Percentiles rank a stretch among this genome's conserved stretches.
Conservation (phyloP, 345 rosid species). For the Anacardium occidentale region DNA sequence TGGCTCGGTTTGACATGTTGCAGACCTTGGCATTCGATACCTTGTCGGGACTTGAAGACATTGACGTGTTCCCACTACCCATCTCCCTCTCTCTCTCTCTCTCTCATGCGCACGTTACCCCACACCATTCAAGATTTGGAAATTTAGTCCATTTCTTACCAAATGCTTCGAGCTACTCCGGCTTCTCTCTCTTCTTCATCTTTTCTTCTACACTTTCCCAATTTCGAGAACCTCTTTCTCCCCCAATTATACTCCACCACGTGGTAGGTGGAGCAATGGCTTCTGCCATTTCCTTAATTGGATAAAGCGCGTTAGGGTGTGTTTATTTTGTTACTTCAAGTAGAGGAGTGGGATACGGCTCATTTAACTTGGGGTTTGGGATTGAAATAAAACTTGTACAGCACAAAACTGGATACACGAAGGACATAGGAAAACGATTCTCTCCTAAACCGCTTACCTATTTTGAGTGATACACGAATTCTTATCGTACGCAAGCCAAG, state of each 20-base stretch:
- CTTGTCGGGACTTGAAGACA: slow-evolving; percentile 42
- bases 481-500: slow-evolving; percentile 20
- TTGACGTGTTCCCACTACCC: slow-evolving; percentile 28
- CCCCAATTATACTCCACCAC: background rate
- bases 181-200: background rate
- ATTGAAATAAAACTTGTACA: slow-evolving; percentile 15
- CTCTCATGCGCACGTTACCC: slow-evolving; percentile 18
- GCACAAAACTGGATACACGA: background rate
- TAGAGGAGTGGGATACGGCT: slow-evolving; percentile 2
- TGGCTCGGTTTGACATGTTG: slow-evolving; percentile 15
- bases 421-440: slow-evolving; percentile 22
- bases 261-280: background rate
- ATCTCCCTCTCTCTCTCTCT: background rate
- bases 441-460: slow-evolving; percentile 33
- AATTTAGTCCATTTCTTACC: slow-evolving; percentile 14
- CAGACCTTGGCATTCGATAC: slow-evolving; percentile 20
- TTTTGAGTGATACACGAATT: slow-evolving; percentile 7
- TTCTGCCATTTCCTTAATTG: background rate
- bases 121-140: slow-evolving; percentile 7
- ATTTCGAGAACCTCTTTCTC: too few species aligned
- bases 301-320: background rate
- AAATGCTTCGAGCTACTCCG: background rate
- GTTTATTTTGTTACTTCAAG: too few species aligned
- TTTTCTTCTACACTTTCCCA: background rate
- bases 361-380: background rate